Base-by-base conservation (phyloP, 208 protist genomes). In the Crithidia acanthocephali region DNA sequence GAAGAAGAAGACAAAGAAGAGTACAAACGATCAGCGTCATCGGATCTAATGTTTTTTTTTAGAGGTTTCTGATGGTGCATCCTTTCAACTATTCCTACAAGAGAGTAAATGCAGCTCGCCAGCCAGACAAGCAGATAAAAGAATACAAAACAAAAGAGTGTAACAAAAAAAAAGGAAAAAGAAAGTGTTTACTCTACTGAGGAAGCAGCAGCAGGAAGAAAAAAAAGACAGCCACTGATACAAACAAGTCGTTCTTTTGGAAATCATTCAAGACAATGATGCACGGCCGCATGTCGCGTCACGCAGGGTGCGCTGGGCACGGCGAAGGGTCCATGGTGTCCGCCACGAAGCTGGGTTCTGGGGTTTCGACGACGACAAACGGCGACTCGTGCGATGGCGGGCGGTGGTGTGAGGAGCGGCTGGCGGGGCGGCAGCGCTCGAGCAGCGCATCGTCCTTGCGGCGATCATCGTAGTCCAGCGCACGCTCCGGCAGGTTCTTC, bases 241-340 rank as follows among this genome's bases (percentile, higher is more conserved):
- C n/a, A n/a, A n/a, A n/a, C n/a, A n/a, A n/a, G n/a, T n/a, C n/a
- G n/a, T n/a, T n/a, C n/a, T n/a, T n/a, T n/a, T n/a, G n/a, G n/a
- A n/a, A n/a, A n/a, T n/a, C n/a, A n/a, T n/a, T n/a, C n/a, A n/a
- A n/a, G n/a, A n/a, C n/a, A n/a, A n/a, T n/a, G n/a, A n/a, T n/a
- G n/a, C n/a, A 44, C 9, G 37, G 37, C 50, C 10, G 6, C 18
- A 9, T 55, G 10, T 16, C 25, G 15, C 9, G 4, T n/a, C 47
- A 58, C 4, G 63, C 48, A 9, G 20, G 51, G 35, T 58, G 63
- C 35, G 25, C 23, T 20, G 20, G 58, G 22, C 68, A 60, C 25
- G 47, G 68, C 28, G 48, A 58, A 11, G 58, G 68, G 33, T 74
- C 68, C 2, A 67, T 20, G 7, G 48, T 74, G 59, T 74, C 68